These are phyloP conservation scores for Immersiella caudata DNA, from an alignment of 495 filamentous ascomycete genomes.

Conservation along the genomic window DNA sequence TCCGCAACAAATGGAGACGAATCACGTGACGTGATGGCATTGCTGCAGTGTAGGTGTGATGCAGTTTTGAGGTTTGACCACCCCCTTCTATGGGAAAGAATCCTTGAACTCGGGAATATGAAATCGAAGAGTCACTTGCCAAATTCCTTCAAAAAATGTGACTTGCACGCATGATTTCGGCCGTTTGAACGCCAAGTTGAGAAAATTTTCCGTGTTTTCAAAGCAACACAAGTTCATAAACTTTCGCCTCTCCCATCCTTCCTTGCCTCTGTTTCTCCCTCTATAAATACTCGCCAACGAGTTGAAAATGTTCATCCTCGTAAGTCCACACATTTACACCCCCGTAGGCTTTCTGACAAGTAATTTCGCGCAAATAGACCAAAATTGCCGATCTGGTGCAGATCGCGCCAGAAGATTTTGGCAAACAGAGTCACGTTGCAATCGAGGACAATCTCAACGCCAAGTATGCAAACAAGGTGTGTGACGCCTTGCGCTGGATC, in stretches of 20 bases:
- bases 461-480: conserved; percentile 91
- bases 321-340: conserved; percentile 19
- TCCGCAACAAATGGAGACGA: no score
- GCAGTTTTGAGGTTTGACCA: no score
- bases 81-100: no score
- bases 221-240: not conserved
- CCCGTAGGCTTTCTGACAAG: not conserved
- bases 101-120: no score
- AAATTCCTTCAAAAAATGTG: no score
- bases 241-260: not conserved
- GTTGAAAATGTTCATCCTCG: conserved; percentile 49
- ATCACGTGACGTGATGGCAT: no score
- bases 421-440: conserved; percentile 72
- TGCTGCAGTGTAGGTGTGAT: no score
- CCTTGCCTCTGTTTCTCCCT: not conserved
- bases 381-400: conserved; percentile 89
- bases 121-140: no score
- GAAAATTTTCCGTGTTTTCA: no score
- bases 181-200: no score
- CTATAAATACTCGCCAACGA: not conserved
- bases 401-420: conserved; percentile 83
- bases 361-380: conserved; percentile 41
- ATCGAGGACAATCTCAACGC: conserved; percentile 93
- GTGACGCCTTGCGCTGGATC: conserved; percentile 18
- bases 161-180: no score